Evolutionary conservation across 805 yeast genomes (phyloP).

Genomic region (Metschnikowia peoriensis): DNA sequence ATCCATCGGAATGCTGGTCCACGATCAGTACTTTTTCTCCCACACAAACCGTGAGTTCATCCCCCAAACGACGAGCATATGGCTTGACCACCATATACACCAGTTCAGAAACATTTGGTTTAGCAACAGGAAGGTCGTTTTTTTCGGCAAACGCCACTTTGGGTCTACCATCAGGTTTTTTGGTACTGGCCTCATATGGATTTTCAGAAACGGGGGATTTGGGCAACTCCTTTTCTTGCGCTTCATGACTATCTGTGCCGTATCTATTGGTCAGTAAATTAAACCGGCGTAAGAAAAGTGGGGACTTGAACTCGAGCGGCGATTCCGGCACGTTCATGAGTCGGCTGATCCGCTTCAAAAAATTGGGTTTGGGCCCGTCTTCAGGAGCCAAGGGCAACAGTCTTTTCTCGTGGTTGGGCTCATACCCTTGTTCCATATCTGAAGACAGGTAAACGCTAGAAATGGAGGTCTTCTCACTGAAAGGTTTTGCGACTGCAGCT

Average conservation of each 20-base stretch:
- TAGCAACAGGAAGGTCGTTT: neutral
- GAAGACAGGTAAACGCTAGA: conserved; percentile 9
- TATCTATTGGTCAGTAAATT: conserved; percentile 22
- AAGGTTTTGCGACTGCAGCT: neutral
- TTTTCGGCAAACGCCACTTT: neutral
- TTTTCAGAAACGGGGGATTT: conserved; percentile 17
- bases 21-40: conserved; percentile 31
- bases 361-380: conserved; percentile 1
- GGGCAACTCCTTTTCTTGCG: conserved; percentile 17
- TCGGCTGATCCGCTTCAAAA: conserved; percentile 19
- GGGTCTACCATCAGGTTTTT: neutral
- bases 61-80: conserved; percentile 29
- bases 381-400: neutral
- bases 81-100: conserved; percentile 24
- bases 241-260: conserved; percentile 4
- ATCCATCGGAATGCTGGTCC: conserved; percentile 34
- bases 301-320: conserved; percentile 25
- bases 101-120: neutral
- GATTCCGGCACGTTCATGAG: conserved; percentile 23
- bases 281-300: conserved; percentile 33
- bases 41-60: conserved; percentile 30
- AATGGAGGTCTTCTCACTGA: conserved; percentile 1
- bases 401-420: neutral
- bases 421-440: conserved; percentile 4
- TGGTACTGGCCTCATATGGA: neutral